A percentile compares a stretch with the other conserved stretches of the same genome.
Evolutionary conservation across 192 early-diverging fungal genomes (phyloP).

Genomic region (Podila epigama): DNA sequence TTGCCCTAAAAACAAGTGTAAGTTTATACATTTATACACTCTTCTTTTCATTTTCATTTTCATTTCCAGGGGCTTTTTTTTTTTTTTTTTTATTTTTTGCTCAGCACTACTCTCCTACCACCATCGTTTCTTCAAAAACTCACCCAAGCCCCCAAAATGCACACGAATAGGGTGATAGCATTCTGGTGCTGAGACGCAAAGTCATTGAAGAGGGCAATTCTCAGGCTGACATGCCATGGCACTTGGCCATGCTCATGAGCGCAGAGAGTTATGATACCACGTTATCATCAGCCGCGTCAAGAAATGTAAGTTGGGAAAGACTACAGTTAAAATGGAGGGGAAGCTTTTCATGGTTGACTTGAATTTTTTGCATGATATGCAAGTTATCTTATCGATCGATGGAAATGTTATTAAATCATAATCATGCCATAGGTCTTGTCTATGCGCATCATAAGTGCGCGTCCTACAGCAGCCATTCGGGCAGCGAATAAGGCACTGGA

Average conservation of each 20-base stretch:
- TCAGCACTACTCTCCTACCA: too few relatives aligned
- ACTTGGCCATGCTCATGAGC: constrained; percentile 30
- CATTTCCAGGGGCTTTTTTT: neutral
- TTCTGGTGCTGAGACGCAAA: constrained; percentile 17
- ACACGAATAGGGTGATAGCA: constrained; percentile 17
- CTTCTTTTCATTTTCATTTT: neutral
- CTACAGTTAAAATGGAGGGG: too few relatives aligned
- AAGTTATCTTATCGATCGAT: neutral
- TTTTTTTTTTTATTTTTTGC: neutral
- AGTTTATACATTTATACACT: too few relatives aligned
- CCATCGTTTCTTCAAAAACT: neutral
- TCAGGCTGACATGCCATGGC: neutral
- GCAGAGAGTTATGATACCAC: neutral
- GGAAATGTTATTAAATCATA: neutral
- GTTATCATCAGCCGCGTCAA: neutral
- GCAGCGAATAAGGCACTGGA: neutral
- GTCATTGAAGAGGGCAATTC: neutral
- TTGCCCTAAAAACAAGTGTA: constrained; percentile 34
- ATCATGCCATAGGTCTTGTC: neutral
- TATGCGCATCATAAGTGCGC: neutral
- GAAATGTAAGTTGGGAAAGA: constrained; percentile 1
- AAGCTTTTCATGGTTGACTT: too few relatives aligned
- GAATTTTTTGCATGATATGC: neutral
- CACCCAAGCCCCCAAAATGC: neutral
- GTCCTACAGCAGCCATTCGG: neutral